Base-by-base conservation (phyloP, 495 filamentous ascomycete species). In the Aspergillus asperescens region DNA sequence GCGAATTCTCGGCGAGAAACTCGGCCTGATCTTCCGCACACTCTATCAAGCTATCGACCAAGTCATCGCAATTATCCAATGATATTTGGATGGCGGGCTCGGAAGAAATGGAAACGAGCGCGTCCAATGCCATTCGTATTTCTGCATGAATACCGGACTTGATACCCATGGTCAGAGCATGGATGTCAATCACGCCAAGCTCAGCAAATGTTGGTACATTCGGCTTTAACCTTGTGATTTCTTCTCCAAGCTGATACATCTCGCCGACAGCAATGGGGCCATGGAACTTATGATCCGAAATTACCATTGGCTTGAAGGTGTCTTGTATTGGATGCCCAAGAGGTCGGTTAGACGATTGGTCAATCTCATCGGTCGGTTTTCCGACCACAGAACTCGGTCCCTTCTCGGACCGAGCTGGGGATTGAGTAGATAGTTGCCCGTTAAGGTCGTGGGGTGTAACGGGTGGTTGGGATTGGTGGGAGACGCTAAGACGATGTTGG, bases 121-220 rank as follows among this genome's bases (percentile, higher is more conserved):
- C 87, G 67, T 96, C 93, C 43, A 98, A 70, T 10, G 93, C 92
- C 57, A 95, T 70, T 8, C 90, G 84, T 22, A 96, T 82, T 65
- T 98, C 93, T 10, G 82, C 83, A 59, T 89, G 81, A 45, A 98
- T 88, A 3, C 92, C 93, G 52, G 87, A 95, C 55, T 94, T 89
- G n/a, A 98, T 74, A 60, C 89, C 88, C 77, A 89, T 88, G 1
- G 83, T 95, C 34, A 98, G 76, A n/a, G 92, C 89, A 57, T 89
- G 87, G 23, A 96, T 84, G 60, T 98, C 91, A 48, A 98, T 84
- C 13, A 87, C 73, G 9, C 93, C 93, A 24, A 96, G 73, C 57
- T 98, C 92, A 4, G 74, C 69, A n/a, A 87, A 77, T 1, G 71
- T 66, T 3, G 93, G 93, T 35, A 91, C 75, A 54, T 82, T 84